phyloP scores from a whole-genome alignment of 2,329 filamentous ascomycete genomes.

The Coniochaeta ligniaria region DNA sequence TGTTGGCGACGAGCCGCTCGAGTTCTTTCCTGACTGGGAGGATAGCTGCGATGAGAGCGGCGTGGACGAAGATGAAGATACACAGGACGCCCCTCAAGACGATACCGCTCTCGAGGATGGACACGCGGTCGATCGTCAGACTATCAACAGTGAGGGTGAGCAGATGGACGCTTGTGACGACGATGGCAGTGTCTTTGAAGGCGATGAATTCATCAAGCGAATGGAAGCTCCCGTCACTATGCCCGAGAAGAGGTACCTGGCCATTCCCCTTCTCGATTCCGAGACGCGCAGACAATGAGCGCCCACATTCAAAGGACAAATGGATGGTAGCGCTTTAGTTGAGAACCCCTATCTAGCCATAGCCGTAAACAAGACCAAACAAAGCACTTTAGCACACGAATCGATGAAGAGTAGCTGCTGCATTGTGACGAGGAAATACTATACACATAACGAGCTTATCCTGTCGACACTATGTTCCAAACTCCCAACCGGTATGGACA shows the following conservation, averaged over 20 bases:
- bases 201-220: not conserved
- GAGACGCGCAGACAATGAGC: not conserved
- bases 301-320: not conserved
- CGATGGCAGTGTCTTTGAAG: not conserved
- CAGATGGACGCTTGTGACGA: not conserved
- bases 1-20: not conserved
- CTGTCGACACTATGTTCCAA: not conserved
- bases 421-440: not conserved
- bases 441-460: not conserved
- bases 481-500: not conserved
- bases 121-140: not conserved
- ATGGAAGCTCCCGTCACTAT: not conserved
- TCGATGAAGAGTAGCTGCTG: not conserved
- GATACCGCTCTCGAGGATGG: not conserved
- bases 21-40: not conserved
- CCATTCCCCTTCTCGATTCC: not conserved
- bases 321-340: not conserved
- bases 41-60: not conserved
- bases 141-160: not conserved
- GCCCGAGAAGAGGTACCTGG: not conserved
- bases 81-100: not conserved
- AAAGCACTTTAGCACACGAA: not conserved
- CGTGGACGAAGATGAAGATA: not conserved
- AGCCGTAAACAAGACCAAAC: not conserved
- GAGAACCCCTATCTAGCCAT: not conserved